Percentiles rank a stretch among this genome's conserved stretches.
Evolutionary conservation across 2,329 filamentous ascomycete species (phyloP).

Genomic region (Ustilaginoidea virens): DNA sequence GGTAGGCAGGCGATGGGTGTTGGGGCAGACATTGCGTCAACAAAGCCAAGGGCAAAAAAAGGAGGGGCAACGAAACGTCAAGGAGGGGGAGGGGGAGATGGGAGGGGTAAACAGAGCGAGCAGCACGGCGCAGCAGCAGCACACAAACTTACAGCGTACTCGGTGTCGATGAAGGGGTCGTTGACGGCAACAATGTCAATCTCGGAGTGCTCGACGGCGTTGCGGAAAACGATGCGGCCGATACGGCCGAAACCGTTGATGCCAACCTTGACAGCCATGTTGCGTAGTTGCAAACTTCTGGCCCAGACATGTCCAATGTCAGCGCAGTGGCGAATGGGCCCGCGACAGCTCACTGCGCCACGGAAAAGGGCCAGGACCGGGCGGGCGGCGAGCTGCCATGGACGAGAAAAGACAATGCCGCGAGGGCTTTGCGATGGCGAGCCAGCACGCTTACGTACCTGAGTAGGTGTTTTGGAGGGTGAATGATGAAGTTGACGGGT

Average conservation of each 20-base stretch:
- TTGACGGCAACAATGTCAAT: slow-evolving; percentile 94
- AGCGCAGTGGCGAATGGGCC: too few relatives aligned
- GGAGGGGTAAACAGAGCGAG: slow-evolving; percentile 2
- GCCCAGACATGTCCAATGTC: too few relatives aligned
- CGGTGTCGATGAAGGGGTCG: slow-evolving; percentile 96
- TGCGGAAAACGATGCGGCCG: slow-evolving; percentile 98
- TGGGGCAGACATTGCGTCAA: background rate
- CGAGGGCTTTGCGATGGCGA: background rate
- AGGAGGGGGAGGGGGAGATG: slow-evolving; percentile 7
- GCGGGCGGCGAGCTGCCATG: too few relatives aligned
- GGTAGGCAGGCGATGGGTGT: too few relatives aligned
- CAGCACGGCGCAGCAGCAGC: background rate
- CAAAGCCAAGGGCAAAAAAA: slow-evolving; percentile 1
- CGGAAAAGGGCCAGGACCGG: too few relatives aligned
- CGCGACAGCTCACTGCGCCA: too few relatives aligned
- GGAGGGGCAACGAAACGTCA: slow-evolving; percentile 6
- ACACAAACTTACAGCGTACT: slow-evolving; percentile 73
- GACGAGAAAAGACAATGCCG: too few relatives aligned
- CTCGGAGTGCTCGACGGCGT: slow-evolving; percentile 78
- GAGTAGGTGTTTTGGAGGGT: slow-evolving; percentile 1
- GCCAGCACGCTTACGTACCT: slow-evolving; percentile 1
- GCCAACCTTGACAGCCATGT: slow-evolving; percentile 57
- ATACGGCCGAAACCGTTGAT: slow-evolving; percentile 99
- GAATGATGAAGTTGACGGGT: slow-evolving; percentile 3
- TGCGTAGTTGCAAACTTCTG: slow-evolving; percentile 9